Conservation (phyloP, 495 filamentous ascomycete genomes). For the Trichoderma reesei region DNA sequence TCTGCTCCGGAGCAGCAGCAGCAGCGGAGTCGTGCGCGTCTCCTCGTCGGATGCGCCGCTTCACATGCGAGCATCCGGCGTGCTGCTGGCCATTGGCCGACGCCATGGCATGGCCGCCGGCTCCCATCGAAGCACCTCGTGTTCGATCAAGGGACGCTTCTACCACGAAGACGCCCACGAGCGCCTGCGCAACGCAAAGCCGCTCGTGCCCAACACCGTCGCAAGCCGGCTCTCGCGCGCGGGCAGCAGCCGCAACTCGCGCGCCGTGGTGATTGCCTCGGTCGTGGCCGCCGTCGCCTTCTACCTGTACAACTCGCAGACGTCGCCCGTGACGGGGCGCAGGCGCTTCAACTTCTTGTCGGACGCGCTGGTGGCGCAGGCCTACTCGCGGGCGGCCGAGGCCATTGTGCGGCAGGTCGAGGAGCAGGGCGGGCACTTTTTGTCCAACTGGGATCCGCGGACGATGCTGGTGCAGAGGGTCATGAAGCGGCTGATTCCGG, state of each 20-base stretch:
- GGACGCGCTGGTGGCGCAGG: conserved; percentile 40
- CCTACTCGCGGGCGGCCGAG: conserved; percentile 44
- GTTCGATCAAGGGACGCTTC: neutral
- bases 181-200: conserved; percentile 25
- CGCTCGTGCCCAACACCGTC: conserved; percentile 24
- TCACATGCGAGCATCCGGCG: neutral
- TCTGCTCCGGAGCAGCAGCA: neutral
- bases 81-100: neutral
- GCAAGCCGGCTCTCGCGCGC: conserved; percentile 17
- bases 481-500: conserved; percentile 60
- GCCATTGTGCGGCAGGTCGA: conserved; percentile 38
- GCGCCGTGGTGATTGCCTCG: conserved; percentile 23
- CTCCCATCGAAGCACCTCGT: neutral
- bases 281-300: conserved; percentile 37
- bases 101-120: neutral
- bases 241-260: conserved; percentile 22
- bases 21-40: neutral
- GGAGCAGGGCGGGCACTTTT: conserved; percentile 22
- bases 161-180: conserved; percentile 16
- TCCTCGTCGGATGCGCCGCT: neutral
- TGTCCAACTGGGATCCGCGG: conserved; percentile 32
- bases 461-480: conserved; percentile 52
- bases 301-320: conserved; percentile 66
- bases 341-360: conserved; percentile 73
- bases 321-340: conserved; percentile 70